Evolutionary conservation across 805 yeast species (phyloP), one percentile per base, ranked within the genome.

Genomic region (Hanseniaspora meyeri): DNA sequence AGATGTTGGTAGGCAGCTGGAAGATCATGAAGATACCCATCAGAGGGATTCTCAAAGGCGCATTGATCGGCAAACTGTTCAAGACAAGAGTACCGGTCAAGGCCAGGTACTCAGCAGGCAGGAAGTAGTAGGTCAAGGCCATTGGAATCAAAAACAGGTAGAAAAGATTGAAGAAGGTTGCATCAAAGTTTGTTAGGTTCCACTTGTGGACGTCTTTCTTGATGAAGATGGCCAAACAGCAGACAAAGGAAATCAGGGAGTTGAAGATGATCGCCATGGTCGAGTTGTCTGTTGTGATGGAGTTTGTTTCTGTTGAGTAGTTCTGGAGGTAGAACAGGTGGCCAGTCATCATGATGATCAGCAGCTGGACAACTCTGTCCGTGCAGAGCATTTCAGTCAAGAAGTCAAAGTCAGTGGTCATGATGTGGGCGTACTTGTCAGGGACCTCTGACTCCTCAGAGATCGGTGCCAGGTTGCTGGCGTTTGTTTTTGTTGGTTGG

Each of bases 11-110:
- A 11, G 57, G 52, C 4, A 54, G 29, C 36, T 66, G 66, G 43
- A 63, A 58, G n/a, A 60, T 45, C 27, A 63, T 58, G 40, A 65
- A 59, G 11, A 63, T 59, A 19, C 59, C 49, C 59, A 67, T 70
- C 52, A 65, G 52, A 2, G 65, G 61, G 12, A 66, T 43, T 47
- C 60, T 63, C 46, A 62, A 49, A n/a, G 56, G 43, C 1, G 55
- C 42, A 9, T 65, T 55, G 16, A 62, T 58, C 34, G 56, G 56
- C 42, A 57, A 38, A 42, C 54, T 50, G 46, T 57, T 57, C 19
- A 57, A 14, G n/a, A 57, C 9, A 29, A 57, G 39, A 17, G 56
- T 43, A 43, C 59, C 54, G 24, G 54, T 47, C 8, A 57, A 36
- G 9, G 55, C 55, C 31, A 56, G 27, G 14, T 57, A 57, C 19